These are phyloP conservation scores for Candida dendrica DNA, from an alignment of 805 yeast genomes.

Conservation along the genomic window DNA sequence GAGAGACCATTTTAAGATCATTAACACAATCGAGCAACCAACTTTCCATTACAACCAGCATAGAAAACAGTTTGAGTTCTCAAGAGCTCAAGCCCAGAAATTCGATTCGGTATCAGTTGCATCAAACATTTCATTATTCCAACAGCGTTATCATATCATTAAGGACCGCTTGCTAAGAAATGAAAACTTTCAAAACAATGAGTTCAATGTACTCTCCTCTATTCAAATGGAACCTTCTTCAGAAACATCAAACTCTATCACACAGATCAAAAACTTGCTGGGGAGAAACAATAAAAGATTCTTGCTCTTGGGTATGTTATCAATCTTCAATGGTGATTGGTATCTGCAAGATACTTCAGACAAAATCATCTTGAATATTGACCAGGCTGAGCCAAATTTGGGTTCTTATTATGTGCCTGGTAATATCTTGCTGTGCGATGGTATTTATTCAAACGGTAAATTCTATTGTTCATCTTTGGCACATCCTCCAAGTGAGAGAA, in stretches of 20 bases:
- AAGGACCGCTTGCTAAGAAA: slow-evolving; percentile 70
- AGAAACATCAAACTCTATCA: slow-evolving; percentile 32
- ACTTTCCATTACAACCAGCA: slow-evolving; percentile 51
- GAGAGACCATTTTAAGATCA: slow-evolving; percentile 63
- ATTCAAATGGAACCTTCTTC: slow-evolving; percentile 9
- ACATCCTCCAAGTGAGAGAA: slow-evolving; percentile 83
- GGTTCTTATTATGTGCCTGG: slow-evolving; percentile 70
- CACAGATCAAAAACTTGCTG: slow-evolving; percentile 73
- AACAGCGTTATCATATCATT: slow-evolving; percentile 52
- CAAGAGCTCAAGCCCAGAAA: slow-evolving; percentile 12
- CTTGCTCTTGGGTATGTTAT: slow-evolving; percentile 68
- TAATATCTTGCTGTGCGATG: slow-evolving; percentile 74
- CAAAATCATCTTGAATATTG: slow-evolving; percentile 50
- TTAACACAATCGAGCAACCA: slow-evolving; percentile 62
- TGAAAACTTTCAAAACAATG: slow-evolving; percentile 52
- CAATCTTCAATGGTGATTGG: slow-evolving; percentile 60
- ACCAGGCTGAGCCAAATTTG: slow-evolving; percentile 52
- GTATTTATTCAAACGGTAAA: slow-evolving; percentile 63
- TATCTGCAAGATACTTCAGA: slow-evolving; percentile 79
- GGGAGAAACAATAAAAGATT: slow-evolving; percentile 81
- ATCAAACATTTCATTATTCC: slow-evolving; percentile 34
- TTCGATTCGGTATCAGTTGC: slow-evolving; percentile 20
- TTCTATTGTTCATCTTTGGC: slow-evolving; percentile 73
- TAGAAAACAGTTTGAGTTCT: slow-evolving; percentile 53
- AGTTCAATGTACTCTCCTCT: slow-evolving; percentile 27